phyloP scores from a whole-genome alignment of 768 basidiomycete genomes.

The Lactarius evosmus region DNA sequence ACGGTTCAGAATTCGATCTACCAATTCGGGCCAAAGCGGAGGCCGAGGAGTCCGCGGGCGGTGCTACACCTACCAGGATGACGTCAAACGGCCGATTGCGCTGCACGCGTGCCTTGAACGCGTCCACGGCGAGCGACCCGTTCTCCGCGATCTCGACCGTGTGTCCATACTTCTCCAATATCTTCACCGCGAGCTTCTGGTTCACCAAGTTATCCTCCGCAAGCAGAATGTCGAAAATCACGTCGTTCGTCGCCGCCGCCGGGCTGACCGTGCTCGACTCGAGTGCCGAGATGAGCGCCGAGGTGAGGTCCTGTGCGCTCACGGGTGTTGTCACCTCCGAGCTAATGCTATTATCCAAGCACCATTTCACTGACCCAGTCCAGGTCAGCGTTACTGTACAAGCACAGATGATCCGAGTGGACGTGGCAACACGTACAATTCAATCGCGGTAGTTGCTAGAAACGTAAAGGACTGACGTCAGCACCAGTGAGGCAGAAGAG shows the following conservation, averaged over 20 bases:
- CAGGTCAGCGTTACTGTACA: constrained; percentile 27
- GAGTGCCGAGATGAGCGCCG: constrained; percentile 89
- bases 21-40: not conserved
- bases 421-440: constrained; percentile 53
- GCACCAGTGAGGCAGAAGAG: not conserved
- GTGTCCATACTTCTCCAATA: constrained; percentile 94
- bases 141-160: constrained; percentile 97
- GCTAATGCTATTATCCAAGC: constrained; percentile 92
- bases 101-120: constrained; percentile 74
- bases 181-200: constrained; percentile 94
- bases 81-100: constrained; percentile 82
- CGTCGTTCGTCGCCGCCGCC: constrained; percentile 79
- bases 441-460: constrained; percentile 58
- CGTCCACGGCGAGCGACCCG: constrained; percentile 88
- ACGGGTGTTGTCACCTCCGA: constrained; percentile 93
- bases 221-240: constrained; percentile 87
- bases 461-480: constrained; percentile 11
- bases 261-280: constrained; percentile 93
- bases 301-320: constrained; percentile 81
- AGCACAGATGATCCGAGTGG: constrained; percentile 18
- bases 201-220: constrained; percentile 97
- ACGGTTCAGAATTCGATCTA: not conserved
- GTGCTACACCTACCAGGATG: constrained; percentile 64
- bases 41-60: not conserved
- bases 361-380: constrained; percentile 79